These are phyloP conservation scores for Colletotrichum limetticola DNA, from an alignment of 2,329 filamentous ascomycete species.

Conservation along the genomic window DNA sequence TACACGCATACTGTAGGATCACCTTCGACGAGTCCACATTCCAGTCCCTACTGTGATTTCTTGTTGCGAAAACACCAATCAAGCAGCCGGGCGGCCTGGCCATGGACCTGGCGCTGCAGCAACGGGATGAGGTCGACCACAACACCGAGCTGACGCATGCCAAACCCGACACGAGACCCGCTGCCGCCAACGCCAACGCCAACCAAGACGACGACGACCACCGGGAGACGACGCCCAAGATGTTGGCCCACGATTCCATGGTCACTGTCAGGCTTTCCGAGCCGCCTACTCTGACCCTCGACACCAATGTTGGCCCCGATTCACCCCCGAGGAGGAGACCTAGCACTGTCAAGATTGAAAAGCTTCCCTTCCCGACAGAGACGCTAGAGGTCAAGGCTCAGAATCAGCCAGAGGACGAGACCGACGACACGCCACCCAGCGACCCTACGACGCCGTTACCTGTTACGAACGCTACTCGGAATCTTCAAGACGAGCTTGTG, in stretches of 20 bases:
- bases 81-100: slow-evolving; percentile 19
- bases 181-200: neutral
- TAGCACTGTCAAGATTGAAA: slow-evolving; percentile 36
- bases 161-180: slow-evolving; percentile 31
- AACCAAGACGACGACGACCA: slow-evolving; percentile 1
- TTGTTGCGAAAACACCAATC: slow-evolving; percentile 19
- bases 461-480: slow-evolving; percentile 41
- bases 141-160: slow-evolving; percentile 32
- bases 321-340: slow-evolving; percentile 27
- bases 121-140: slow-evolving; percentile 30
- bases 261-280: slow-evolving; percentile 81
- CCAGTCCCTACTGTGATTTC: slow-evolving; percentile 13
- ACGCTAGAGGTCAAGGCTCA: neutral
- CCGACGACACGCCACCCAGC: slow-evolving; percentile 32
- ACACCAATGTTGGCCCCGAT: slow-evolving; percentile 50
- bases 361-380: slow-evolving; percentile 10
- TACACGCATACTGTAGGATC: slow-evolving; percentile 10
- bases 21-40: slow-evolving; percentile 26
- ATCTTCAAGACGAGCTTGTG: slow-evolving; percentile 50
- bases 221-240: slow-evolving; percentile 33
- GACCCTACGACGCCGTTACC: slow-evolving; percentile 42
- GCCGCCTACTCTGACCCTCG: slow-evolving; percentile 62
- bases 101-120: slow-evolving; percentile 33
- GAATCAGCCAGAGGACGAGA: slow-evolving; percentile 26
- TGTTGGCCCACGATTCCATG: slow-evolving; percentile 72